These are phyloP conservation scores for Liquidambar formosana DNA, from an alignment of 164 flowering plant genomes.

Conservation along the genomic window DNA sequence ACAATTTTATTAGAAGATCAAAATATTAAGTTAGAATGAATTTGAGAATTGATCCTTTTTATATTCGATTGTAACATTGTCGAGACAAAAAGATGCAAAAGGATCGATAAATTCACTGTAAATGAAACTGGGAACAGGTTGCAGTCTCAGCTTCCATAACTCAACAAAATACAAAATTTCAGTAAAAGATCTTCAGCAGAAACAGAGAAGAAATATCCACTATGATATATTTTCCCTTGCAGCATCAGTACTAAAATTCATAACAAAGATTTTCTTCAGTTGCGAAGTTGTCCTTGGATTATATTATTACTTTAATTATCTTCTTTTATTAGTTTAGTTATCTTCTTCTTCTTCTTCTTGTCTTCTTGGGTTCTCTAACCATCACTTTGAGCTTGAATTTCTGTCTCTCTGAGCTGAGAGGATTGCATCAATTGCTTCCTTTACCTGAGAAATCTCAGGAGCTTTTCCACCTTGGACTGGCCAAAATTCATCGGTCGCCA, in stretches of 20 bases:
- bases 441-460: slow-evolving; percentile 88
- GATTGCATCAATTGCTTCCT: slow-evolving; percentile 92
- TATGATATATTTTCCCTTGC: not conserved
- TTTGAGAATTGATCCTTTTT: not conserved
- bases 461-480: slow-evolving; percentile 92
- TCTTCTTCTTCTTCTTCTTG: not conserved
- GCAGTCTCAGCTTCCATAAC: not conserved
- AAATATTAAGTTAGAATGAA: not conserved
- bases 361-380: not conserved
- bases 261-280: slow-evolving; percentile 9
- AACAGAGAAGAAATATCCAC: not conserved
- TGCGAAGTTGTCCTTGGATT: not conserved
- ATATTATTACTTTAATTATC: not conserved
- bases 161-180: not conserved
- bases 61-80: not conserved
- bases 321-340: not conserved
- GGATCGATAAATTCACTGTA: not conserved
- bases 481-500: slow-evolving; percentile 99
- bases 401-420: slow-evolving; percentile 67
- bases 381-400: slow-evolving; percentile 49
- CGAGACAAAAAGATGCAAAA: not conserved
- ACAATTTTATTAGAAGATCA: too few species aligned
- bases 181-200: slow-evolving; percentile 6
- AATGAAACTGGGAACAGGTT: not conserved
- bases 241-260: too few species aligned